Evolutionary conservation across 2,329 filamentous ascomycete genomes (phyloP), one percentile per base, ranked within the genome.

Genomic region (Cladosporium phlei): DNA sequence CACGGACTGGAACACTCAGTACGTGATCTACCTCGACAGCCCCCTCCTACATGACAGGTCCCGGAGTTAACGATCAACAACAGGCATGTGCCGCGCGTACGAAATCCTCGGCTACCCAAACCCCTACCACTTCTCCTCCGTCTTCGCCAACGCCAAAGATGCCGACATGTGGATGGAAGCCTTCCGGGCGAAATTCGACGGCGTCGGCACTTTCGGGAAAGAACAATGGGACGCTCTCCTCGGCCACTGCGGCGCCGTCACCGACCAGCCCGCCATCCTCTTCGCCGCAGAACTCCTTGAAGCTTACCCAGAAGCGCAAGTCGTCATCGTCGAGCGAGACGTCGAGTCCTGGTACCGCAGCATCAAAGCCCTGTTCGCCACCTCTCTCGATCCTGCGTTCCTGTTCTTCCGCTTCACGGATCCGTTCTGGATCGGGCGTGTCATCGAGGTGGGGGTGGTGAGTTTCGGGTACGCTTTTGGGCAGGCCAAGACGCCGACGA

Each of bases 141-240:
- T 54, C 46, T 49, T 55, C 24, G 45, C 45, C 64, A 84, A 81
- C 63, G 77, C 77, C 5, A 76, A 74, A 22, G 81, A 84, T 56
- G 77, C 75, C 35, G 69, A 82, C 24, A 76, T 84, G 67, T 86
- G 82, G 82, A 77, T 79, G 68, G 77, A 85, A 50, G 82, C 82
- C 28, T 73, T 85, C 44, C 66, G 69, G 17, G 79, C 79, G 51
- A 79, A 79, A 57, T 78, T 71, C 62, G 72, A 80, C 51, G 76
- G 76, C 19, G 66, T 76, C 33, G 77, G 78, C 38, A 69, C 67
- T 12, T 83, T 83, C 54, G 77, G 75, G 16, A 74, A 78, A 38
- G 73, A 77, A 57, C 77, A 84, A 61, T 85, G 78, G 77, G 79
- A 84, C 62, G 73, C 80, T 63, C 71, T 85, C 7, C 68, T 85